A percentile compares a stretch with the other conserved stretches of the same genome.
Evolutionary conservation across 352 stramenopile genomes (phyloP).

Genomic region (Phytophthora boehmeriae): DNA sequence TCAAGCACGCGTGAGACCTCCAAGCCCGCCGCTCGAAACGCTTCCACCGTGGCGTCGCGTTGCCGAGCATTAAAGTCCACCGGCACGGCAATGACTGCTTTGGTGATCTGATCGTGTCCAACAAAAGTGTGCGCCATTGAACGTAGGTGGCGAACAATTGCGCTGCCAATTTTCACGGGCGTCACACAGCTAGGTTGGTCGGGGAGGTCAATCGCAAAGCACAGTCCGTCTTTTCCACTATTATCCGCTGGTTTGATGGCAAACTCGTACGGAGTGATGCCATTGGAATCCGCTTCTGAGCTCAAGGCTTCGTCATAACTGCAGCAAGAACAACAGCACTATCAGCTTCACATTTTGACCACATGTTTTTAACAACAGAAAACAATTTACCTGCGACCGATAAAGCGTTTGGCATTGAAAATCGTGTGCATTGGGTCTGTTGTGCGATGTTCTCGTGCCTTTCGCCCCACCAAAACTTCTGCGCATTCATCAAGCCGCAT

Average conservation of each 20-base stretch:
- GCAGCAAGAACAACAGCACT: not conserved
- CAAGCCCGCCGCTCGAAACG: slow-evolving; percentile 51
- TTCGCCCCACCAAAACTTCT: slow-evolving; percentile 56
- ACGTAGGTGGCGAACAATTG: slow-evolving; percentile 51
- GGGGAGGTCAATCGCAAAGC: slow-evolving; percentile 47
- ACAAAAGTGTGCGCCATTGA: slow-evolving; percentile 57
- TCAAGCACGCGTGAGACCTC: slow-evolving; percentile 60
- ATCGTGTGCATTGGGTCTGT: slow-evolving; percentile 67
- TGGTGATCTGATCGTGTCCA: slow-evolving; percentile 70
- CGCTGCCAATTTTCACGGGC: slow-evolving; percentile 47
- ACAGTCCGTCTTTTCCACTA: slow-evolving; percentile 35
- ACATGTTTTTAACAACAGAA: slow-evolving; percentile 1
- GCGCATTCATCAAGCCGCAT: not conserved
- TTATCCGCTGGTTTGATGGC: slow-evolving; percentile 17
- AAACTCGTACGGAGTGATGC: slow-evolving; percentile 56
- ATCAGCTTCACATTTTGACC: slow-evolving; percentile 4
- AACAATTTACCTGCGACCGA: slow-evolving; percentile 47
- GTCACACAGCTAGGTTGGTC: slow-evolving; percentile 54
- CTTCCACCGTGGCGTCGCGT: slow-evolving; percentile 47
- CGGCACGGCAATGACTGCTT: slow-evolving; percentile 65
- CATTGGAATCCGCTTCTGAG: slow-evolving; percentile 16
- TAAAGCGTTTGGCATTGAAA: slow-evolving; percentile 83
- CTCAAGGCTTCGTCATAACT: slow-evolving; percentile 39
- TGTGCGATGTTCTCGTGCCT: slow-evolving; percentile 50
- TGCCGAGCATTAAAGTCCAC: slow-evolving; percentile 58